These are phyloP conservation scores for Paramecium sexaurelia DNA, from an alignment of 73 alveolate genomes.

Conservation along the genomic window DNA sequence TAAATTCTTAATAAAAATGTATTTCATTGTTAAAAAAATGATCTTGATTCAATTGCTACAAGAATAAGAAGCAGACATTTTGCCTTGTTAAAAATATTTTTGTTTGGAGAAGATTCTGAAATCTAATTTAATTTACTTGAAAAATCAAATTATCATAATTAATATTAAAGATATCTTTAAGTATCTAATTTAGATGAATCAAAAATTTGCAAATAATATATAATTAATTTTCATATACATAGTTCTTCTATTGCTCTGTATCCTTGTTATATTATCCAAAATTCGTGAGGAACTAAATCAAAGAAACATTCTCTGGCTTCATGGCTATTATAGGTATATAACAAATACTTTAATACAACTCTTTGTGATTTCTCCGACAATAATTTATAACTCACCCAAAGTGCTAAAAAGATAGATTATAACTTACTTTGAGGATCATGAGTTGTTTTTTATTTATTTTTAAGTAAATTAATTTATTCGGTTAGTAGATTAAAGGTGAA, in stretches of 20 bases:
- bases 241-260: conserved; percentile 9
- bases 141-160: too few species aligned
- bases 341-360: conserved; percentile 2
- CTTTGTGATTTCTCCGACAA: conserved; percentile 12
- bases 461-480: neutral
- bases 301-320: conserved; percentile 37
- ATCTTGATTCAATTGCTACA: too few species aligned
- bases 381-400: conserved; percentile 42
- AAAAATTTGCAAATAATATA: neutral
- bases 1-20: too few species aligned
- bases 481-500: conserved; percentile 26
- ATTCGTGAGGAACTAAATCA: conserved; percentile 5
- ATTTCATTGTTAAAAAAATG: too few species aligned
- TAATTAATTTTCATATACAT: neutral
- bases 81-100: too few species aligned
- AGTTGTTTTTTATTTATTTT: neutral
- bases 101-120: too few species aligned
- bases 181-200: neutral
- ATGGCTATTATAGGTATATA: neutral
- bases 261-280: neutral
- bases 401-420: neutral
- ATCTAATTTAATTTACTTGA: too few species aligned
- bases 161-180: too few species aligned
- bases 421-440: neutral
- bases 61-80: too few species aligned